Conservation (phyloP, 2,329 filamentous ascomycete species). For the Thyridium curvatum region DNA sequence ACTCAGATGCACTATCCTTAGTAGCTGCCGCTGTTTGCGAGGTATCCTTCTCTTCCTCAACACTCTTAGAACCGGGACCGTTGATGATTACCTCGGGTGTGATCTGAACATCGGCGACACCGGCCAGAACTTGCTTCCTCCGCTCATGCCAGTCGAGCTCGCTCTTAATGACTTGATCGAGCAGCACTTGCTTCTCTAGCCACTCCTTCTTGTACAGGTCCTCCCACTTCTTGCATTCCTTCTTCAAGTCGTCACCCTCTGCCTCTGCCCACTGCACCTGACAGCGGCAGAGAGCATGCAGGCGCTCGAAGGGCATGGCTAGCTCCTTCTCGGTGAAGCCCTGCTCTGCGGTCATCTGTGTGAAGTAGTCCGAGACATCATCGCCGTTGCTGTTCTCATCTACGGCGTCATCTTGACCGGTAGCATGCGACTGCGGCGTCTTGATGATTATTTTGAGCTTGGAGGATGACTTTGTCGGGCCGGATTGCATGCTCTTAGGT, state of each 20-base stretch:
- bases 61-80: neutral
- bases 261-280: conserved; percentile 69
- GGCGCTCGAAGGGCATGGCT: conserved; percentile 48
- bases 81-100: conserved; percentile 2
- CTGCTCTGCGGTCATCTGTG: conserved; percentile 46
- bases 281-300: conserved; percentile 62
- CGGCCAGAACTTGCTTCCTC: conserved; percentile 46
- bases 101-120: conserved; percentile 33
- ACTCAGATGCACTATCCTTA: neutral
- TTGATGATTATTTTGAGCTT: conserved; percentile 61
- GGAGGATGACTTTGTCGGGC: conserved; percentile 35
- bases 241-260: conserved; percentile 56
- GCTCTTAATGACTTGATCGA: conserved; percentile 64
- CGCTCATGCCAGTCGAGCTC: conserved; percentile 62
- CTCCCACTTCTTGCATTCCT: conserved; percentile 62
- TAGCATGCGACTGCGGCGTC: conserved; percentile 49
- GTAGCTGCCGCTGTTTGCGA: neutral
- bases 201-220: conserved; percentile 64
- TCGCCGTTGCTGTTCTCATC: conserved; percentile 48
- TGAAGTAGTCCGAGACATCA: conserved; percentile 53
- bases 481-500: conserved; percentile 59
- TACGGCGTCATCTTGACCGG: conserved; percentile 46
- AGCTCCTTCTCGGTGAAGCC: conserved; percentile 63
- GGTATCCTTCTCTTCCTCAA: neutral
- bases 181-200: conserved; percentile 70